Base-by-base conservation (phyloP, 108 stramenopile genomes). In the Nitzschia sp. region DNA sequence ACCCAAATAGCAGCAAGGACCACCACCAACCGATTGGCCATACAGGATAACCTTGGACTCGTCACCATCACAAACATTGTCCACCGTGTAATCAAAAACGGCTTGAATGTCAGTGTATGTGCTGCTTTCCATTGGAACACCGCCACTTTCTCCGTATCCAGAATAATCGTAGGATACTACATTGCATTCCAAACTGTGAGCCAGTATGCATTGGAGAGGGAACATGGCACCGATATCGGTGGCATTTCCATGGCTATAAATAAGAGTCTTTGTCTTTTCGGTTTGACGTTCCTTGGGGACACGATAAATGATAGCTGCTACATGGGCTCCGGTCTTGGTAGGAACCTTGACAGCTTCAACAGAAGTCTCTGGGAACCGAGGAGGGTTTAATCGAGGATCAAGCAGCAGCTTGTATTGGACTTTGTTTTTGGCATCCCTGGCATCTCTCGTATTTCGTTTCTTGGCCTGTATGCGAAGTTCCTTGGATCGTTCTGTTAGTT, bases 211-310 rank as follows among this genome's bases (percentile, higher is more conserved):
- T 62, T 87, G 86, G 26, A 90, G 51, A 6, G 77, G 77, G 50
- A 79, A 80, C 89, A 93, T 93, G 43, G 90, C 90, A 14, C 95
- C 95, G 46, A 90, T 63, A 68, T 95, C 95, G 3, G 90, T 83
- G 38, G 95, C 95, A 83, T 95, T 95, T 10, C 95, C 95, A 67
- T 95, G 95, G 55, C 85, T 87, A 67, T 86, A 93, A 21, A 95
- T 81, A 19, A 93, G 85, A 0, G 88, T 90, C 58, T 84, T 90
- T 12, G 85, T 88, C 8, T 62, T 69, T 19, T 63, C 56, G 57
- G 26, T 48, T 60, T 78, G 50, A 57, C 70, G 19, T 12, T 37
- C 24, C 1, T 26, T 26, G 2, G 80, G 86, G 10, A 89, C 63
- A 51, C 74, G 60, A 54, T 90, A 93, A 10, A 93, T 60, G 41